Percentiles rank a stretch among this genome's conserved stretches.
phyloP scores from a whole-genome alignment of 2,329 filamentous ascomycete species.

The Neonectria punicea region DNA sequence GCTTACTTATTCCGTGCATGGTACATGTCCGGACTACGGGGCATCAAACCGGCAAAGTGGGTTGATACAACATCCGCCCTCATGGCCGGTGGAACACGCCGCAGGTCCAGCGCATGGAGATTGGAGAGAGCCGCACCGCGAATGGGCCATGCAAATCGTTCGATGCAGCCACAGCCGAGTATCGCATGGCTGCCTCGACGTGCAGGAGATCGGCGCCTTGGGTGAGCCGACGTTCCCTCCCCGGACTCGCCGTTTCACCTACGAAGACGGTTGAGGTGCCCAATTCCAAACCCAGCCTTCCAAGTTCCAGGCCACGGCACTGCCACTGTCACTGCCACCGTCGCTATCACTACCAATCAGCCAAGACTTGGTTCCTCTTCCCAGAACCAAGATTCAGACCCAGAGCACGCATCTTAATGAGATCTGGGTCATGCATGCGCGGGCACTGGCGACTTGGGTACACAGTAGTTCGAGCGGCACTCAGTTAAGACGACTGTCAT shows the following conservation, averaged over 20 bases:
- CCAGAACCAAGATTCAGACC: not conserved
- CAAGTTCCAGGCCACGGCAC: not conserved
- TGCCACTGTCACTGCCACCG: not conserved
- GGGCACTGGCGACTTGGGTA: not conserved
- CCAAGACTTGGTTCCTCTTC: conserved; percentile 21
- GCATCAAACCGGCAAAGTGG: conserved; percentile 1
- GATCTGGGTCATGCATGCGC: conserved; percentile 21
- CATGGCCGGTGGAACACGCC: not conserved
- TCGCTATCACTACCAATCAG: not conserved
- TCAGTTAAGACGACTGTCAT: not conserved
- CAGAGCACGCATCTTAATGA: conserved; percentile 30
- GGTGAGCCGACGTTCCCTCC: conserved; percentile 4
- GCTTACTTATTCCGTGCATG: not conserved
- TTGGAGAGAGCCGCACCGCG: conserved; percentile 16
- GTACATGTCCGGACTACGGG: not conserved
- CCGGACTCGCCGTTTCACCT: conserved; percentile 15
- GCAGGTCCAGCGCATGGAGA: conserved; percentile 3
- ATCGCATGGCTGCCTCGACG: conserved; percentile 7
- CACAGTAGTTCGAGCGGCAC: not conserved
- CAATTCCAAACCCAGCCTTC: not conserved
- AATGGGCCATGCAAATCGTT: not conserved
- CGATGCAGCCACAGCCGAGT: conserved; percentile 15
- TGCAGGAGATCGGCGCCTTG: conserved; percentile 14
- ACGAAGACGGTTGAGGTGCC: not conserved
- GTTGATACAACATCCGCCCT: conserved; percentile 9